Evolutionary conservation across 1,139 yeast genomes (phyloP), one percentile per base, ranked within the genome.

Genomic region (Lodderomyces elongisporus): DNA sequence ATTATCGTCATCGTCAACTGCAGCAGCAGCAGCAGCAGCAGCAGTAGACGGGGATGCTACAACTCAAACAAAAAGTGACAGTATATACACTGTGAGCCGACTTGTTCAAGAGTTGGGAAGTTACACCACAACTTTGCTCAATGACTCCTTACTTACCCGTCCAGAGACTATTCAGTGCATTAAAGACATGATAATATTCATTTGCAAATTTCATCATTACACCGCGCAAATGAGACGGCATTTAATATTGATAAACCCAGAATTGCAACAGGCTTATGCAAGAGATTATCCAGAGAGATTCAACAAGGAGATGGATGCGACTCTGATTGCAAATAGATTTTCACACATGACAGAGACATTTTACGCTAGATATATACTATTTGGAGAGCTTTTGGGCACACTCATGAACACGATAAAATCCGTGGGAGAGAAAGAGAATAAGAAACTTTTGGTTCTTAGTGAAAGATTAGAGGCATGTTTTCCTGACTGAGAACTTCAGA

Each of bases 111-210:
- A 62, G 25, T 67, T 84, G 40, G 76, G 79, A 25, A 66, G 71
- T 4, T 80, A 74, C 46, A 58, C 85, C 40, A 83, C 80, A 48
- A 74, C 81, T 1, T 67, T 83, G 18, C 56, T 85, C 47, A 72
- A 78, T 42, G 85, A 81, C 42, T 75, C 88, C 17, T 67, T 84
- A 51, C 62, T 85, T 33, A 80, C 91, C 1, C 76, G 78, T 37
- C 70, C 74, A 17, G 70, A 66, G 31, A 58, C 83, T 32, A 61
- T 83, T 31, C 61, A 66, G 32, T 61, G 74, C 8, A 61, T 74
- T 14, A 66, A 69, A 41, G 58, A 56, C 29, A 48, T 77, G 36
- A 56, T 75, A 33, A 67, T 70, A 24, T 58, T 73, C 25, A 60
- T 77, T 12, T 56, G 77, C 14, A 70, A 70, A 51, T 83, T 67